Percentiles rank a stretch among this genome's conserved stretches.
Conservation (phyloP, 495 filamentous ascomycete genomes). For the Hyaloscypha bicolor region DNA sequence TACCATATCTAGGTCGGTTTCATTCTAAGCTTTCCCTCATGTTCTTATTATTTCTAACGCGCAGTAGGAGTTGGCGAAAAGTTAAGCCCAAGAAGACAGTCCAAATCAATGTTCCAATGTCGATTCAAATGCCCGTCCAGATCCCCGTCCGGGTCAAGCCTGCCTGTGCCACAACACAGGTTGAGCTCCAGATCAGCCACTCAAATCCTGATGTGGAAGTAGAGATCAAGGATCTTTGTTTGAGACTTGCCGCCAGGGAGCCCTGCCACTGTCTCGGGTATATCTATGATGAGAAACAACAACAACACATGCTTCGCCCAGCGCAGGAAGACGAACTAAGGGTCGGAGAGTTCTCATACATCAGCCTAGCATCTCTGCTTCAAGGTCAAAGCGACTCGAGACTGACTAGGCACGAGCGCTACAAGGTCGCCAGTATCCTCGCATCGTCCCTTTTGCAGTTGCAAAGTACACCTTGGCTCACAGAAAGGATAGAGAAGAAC, state of each 20-base stretch:
- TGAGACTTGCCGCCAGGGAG: background rate
- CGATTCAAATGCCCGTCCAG: background rate
- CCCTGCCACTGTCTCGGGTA: slow-evolving; percentile 5
- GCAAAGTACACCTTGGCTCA: slow-evolving; percentile 34
- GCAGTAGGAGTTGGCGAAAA: background rate
- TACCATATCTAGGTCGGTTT: background rate
- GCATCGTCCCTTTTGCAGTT: slow-evolving; percentile 36
- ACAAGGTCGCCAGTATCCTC: slow-evolving; percentile 32
- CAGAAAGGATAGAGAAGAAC: slow-evolving; percentile 26
- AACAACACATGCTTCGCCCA: background rate
- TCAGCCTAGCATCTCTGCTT: slow-evolving; percentile 17
- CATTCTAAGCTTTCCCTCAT: background rate
- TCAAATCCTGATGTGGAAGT: background rate
- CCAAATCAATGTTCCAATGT: slow-evolving; percentile 7
- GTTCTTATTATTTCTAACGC: background rate
- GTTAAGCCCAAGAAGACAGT: slow-evolving; percentile 7
- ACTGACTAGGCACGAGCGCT: slow-evolving; percentile 26
- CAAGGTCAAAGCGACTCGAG: background rate
- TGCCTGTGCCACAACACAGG: background rate
- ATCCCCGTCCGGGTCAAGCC: background rate
- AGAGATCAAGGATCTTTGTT: slow-evolving; percentile 15
- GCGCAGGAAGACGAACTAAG: background rate
- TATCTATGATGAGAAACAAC: slow-evolving; percentile 6
- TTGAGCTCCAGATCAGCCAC: background rate
- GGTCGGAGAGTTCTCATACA: background rate